Evolutionary conservation across 2,329 filamentous ascomycete genomes (phyloP).

Genomic region (Pseudocercospora fuligena): DNA sequence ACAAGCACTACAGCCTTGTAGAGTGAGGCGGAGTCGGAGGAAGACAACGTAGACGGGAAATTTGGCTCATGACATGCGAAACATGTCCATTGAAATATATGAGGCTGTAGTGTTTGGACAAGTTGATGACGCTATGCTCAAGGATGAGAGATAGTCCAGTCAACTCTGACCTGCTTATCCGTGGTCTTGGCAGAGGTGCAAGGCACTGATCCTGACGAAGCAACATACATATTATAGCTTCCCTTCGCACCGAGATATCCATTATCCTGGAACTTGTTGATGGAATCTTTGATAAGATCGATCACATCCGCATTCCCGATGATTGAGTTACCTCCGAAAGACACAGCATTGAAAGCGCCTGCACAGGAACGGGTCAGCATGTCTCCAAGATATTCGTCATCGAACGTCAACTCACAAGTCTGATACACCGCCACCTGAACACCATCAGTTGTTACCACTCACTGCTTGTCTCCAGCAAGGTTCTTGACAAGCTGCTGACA

Average conservation of each 20-base stretch:
- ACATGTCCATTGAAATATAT: no score
- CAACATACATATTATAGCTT: conserved; percentile 11
- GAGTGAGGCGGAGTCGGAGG: no score
- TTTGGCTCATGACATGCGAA: no score
- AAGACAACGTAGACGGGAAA: no score
- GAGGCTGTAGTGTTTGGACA: no score
- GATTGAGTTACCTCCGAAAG: not conserved
- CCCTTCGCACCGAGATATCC: not conserved
- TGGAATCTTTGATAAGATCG: conserved; percentile 13
- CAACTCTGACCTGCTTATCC: conserved; percentile 2
- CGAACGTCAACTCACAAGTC: conserved; percentile 2
- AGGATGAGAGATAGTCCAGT: conserved; percentile 2
- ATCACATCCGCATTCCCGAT: conserved; percentile 8
- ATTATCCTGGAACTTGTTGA: conserved; percentile 6
- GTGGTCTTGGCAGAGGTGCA: not conserved
- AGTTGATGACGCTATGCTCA: not conserved
- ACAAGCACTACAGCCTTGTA: no score
- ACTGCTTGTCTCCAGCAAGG: not conserved
- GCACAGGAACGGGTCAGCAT: not conserved
- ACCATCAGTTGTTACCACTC: not conserved
- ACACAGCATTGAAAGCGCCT: conserved; percentile 4
- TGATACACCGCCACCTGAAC: not conserved
- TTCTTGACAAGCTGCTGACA: conserved; percentile 9
- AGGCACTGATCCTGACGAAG: not conserved
- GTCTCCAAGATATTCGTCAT: not conserved